These are phyloP conservation scores for Phaeosphaeriaceae sp. DNA, from an alignment of 2,329 filamentous ascomycete species.

Conservation along the genomic window DNA sequence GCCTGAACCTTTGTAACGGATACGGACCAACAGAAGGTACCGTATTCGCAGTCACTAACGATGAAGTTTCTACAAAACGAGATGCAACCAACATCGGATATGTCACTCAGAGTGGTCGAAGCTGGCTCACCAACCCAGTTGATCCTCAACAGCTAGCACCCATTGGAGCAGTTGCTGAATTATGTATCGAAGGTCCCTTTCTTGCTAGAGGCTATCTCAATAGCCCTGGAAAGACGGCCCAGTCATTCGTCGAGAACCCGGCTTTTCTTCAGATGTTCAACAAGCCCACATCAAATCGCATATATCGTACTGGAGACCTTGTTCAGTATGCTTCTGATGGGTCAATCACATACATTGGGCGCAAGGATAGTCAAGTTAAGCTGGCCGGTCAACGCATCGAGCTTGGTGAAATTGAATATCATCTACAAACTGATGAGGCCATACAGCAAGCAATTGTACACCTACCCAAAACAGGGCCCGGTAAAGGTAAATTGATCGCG, in stretches of 20 bases:
- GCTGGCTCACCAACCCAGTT: conserved; percentile 37
- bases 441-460: conserved; percentile 52
- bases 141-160: conserved; percentile 38
- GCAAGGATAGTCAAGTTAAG: conserved; percentile 45
- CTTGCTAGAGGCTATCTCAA: conserved; percentile 43
- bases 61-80: conserved; percentile 24
- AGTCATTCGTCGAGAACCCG: conserved; percentile 34
- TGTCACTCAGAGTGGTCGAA: conserved; percentile 27
- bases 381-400: conserved; percentile 45
- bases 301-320: conserved; percentile 45
- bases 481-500: conserved; percentile 54
- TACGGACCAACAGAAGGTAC: conserved; percentile 41
- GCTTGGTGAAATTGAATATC: conserved; percentile 43
- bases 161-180: conserved; percentile 37
- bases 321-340: conserved; percentile 39
- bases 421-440: conserved; percentile 30
- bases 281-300: conserved; percentile 10
- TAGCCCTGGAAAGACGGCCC: conserved; percentile 29
- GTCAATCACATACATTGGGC: conserved; percentile 36
- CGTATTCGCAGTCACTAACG: conserved; percentile 35
- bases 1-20: conserved; percentile 34
- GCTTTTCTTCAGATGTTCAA: conserved; percentile 28
- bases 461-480: conserved; percentile 50
- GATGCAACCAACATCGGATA: conserved; percentile 35
- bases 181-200: conserved; percentile 40